phyloP scores from a whole-genome alignment of 2,329 filamentous ascomycete genomes.

The Microcera coccophila region DNA sequence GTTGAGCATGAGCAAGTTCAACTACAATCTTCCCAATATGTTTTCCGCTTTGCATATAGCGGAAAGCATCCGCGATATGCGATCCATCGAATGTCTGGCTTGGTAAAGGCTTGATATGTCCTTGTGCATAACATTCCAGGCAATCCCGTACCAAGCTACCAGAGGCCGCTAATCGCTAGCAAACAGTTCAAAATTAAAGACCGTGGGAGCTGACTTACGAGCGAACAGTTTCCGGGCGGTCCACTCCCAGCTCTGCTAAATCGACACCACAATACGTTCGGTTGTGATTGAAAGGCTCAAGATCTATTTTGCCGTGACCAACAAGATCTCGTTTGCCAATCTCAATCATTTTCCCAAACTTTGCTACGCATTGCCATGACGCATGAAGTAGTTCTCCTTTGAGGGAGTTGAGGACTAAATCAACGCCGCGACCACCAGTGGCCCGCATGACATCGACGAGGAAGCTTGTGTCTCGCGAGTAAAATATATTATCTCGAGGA shows the following conservation, averaged over 20 bases:
- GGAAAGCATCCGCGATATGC: slow-evolving; percentile 10
- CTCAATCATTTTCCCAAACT: slow-evolving; percentile 34
- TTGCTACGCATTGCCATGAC: slow-evolving; percentile 35
- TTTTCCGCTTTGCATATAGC: slow-evolving; percentile 13
- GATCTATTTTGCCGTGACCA: slow-evolving; percentile 37
- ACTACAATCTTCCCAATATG: slow-evolving; percentile 10
- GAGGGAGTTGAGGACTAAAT: slow-evolving; percentile 31
- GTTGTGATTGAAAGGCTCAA: slow-evolving; percentile 39
- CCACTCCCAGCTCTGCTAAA: neutral
- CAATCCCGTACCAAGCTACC: no score
- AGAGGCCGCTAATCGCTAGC: no score
- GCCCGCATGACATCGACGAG: slow-evolving; percentile 16
- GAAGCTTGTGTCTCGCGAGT: slow-evolving; percentile 26
- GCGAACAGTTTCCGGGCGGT: neutral
- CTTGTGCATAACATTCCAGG: no score
- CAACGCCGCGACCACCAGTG: slow-evolving; percentile 28
- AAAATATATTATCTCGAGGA: slow-evolving; percentile 25
- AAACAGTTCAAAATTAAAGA: no score
- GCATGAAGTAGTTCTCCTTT: slow-evolving; percentile 28
- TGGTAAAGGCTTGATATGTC: no score
- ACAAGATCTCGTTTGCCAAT: slow-evolving; percentile 34
- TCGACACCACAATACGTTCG: slow-evolving; percentile 19
- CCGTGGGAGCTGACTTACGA: no score
- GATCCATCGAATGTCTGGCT: no score
- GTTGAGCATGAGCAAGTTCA: neutral